Conservation (phyloP, 345 rosid genomes). For the Orychophragmus violaceus region DNA sequence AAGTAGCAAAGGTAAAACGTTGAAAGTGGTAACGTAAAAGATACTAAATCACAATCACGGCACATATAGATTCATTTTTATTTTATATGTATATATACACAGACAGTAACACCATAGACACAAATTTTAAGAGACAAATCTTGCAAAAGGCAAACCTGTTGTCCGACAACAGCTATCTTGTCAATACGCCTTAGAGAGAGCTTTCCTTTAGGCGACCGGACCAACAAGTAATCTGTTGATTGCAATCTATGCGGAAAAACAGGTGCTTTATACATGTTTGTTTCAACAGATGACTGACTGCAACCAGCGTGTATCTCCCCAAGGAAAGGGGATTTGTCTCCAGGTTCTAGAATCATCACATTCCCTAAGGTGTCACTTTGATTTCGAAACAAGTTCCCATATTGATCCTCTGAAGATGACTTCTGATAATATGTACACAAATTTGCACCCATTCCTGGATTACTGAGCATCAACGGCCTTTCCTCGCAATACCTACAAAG, state of each 20-base stretch:
- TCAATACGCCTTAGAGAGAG: conserved; percentile 89
- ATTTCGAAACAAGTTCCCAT: conserved; percentile 43
- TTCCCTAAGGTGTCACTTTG: conserved; percentile 64
- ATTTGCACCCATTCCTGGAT: conserved; percentile 94
- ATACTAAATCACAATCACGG: conserved; percentile 10
- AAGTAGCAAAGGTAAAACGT: conserved; percentile 2
- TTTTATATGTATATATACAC: background rate
- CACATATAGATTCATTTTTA: background rate
- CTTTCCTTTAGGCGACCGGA: conserved; percentile 94
- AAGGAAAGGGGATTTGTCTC: conserved; percentile 93
- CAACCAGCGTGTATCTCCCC: conserved; percentile 82
- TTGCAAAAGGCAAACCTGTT: conserved; percentile 59
- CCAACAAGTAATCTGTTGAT: conserved; percentile 79
- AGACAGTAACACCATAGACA: background rate
- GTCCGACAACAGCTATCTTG: conserved; percentile 83
- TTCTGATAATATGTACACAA: conserved; percentile 90
- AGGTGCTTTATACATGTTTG: conserved; percentile 96
- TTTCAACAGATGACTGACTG: conserved; percentile 79
- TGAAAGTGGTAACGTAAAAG: background rate
- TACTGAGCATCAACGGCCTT: conserved; percentile 82
- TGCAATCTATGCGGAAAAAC: conserved; percentile 77
- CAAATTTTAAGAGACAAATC: background rate
- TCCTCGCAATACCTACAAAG: conserved; percentile 85
- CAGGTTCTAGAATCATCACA: conserved; percentile 64
- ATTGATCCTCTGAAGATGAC: conserved; percentile 67